These are phyloP conservation scores for Boeremia lycopersici DNA, from an alignment of 2,329 filamentous ascomycete species.

Conservation along the genomic window DNA sequence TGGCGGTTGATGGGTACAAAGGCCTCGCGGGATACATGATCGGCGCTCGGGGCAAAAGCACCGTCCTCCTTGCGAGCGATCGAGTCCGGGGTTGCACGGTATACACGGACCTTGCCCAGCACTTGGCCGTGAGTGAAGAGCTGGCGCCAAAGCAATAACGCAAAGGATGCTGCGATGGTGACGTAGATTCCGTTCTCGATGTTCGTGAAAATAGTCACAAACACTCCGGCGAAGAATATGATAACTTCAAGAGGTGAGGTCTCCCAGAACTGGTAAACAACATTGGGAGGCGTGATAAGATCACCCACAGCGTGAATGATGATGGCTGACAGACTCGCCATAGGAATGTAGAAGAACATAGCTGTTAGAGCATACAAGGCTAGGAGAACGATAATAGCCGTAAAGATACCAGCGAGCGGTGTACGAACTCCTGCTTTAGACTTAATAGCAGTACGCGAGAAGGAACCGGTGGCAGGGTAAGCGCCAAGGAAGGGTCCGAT, in stretches of 20 bases:
- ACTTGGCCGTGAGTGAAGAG: slow-evolving; percentile 83
- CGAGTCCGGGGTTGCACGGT: slow-evolving; percentile 81
- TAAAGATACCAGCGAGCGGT: slow-evolving; percentile 88
- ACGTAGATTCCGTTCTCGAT: slow-evolving; percentile 95
- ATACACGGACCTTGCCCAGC: slow-evolving; percentile 76
- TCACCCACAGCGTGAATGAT: slow-evolving; percentile 97
- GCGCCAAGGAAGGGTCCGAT: slow-evolving; percentile 88
- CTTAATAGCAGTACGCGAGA: slow-evolving; percentile 95
- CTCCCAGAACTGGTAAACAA: slow-evolving; percentile 93
- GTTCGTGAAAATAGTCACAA: slow-evolving; percentile 79
- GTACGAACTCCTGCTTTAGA: slow-evolving; percentile 95
- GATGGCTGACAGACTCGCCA: slow-evolving; percentile 78
- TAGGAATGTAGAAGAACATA: slow-evolving; percentile 94
- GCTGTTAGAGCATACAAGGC: slow-evolving; percentile 88
- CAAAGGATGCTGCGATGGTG: slow-evolving; percentile 78
- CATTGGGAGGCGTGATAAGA: slow-evolving; percentile 88
- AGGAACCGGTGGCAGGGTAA: slow-evolving; percentile 92
- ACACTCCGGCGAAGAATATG: slow-evolving; percentile 91
- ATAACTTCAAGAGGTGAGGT: slow-evolving; percentile 88
- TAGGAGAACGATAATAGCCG: slow-evolving; percentile 81
- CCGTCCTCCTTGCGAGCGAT: slow-evolving; percentile 56
- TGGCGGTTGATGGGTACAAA: slow-evolving; percentile 76
- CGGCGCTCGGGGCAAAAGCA: slow-evolving; percentile 15
- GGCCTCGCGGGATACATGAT: slow-evolving; percentile 32
- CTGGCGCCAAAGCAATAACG: slow-evolving; percentile 80